Evolutionary conservation across 441 rosid species (phyloP), one percentile per base, ranked within the genome.

Genomic region (Euphorbia corollata): DNA sequence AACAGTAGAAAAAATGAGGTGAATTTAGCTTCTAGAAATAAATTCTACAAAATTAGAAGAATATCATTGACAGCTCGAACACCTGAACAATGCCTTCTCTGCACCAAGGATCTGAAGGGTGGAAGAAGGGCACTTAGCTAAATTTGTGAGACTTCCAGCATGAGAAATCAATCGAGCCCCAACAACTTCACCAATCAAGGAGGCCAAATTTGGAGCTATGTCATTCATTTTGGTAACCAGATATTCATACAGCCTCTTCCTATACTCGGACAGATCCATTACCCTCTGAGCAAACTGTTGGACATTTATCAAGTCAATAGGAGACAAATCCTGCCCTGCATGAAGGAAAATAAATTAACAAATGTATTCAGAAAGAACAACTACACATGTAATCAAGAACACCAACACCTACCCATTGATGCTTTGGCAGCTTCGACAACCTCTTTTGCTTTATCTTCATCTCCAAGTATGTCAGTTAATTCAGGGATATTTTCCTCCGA

Each of bases 101-200:
- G 97, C 99, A 57, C 97, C 98, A 66, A 90, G 98, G 70, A 95
- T 90, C 84, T 92, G 98, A 79, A 95, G 96, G 55, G 99, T 95
- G 24, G 97, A 90, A 75, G 98, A 92, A 71, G 99, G 96, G 81
- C 95, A 88, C 67, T 92, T 95, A 4, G 99, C 98, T 76, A 92
- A 87, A 82, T 92, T 95, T n/a, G 96, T 87, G 63, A 92, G 92
- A 86, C 98, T 95, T 47, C 99, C 99, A 65, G 96, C 99, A 82
- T 92, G 99, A 54, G 98, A 90, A 61, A 92, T 92, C 81, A 92
- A 71, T 30, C 99, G 90, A 53, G 98, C 99, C 65, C 88, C 99
- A 4, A 92, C 95, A 74, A 92, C 80, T 45, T 95, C 99, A 57
- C 99, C 99, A 64, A 95, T 88, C 83, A 95, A 84, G 55, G 98